phyloP scores from a whole-genome alignment of 495 filamentous ascomycete species.

The Aspergillus wentii region DNA sequence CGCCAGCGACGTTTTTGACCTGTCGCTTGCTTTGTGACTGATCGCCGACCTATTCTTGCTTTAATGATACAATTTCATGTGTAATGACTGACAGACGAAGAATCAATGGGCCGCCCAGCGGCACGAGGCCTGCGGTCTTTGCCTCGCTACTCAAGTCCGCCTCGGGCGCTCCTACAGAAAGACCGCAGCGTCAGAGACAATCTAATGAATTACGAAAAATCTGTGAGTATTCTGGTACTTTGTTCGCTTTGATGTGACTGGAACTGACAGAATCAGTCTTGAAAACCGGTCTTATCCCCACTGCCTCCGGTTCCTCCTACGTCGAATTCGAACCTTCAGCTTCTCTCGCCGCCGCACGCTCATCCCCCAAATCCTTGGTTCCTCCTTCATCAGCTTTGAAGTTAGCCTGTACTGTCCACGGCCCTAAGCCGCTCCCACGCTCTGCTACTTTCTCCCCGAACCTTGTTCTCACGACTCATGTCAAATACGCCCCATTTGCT shows the following conservation, averaged over 20 bases:
- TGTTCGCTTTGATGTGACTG: background rate
- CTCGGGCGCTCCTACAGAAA: slow-evolving; percentile 29
- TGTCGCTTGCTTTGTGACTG: no score
- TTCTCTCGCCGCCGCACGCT: slow-evolving; percentile 42
- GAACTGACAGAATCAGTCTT: slow-evolving; percentile 54
- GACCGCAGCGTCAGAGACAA: slow-evolving; percentile 48
- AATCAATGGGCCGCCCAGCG: slow-evolving; percentile 79
- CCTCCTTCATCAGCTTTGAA: slow-evolving; percentile 65
- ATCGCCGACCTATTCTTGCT: no score
- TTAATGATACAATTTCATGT: slow-evolving; percentile 13
- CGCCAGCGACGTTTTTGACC: no score
- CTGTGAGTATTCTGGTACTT: slow-evolving; percentile 52
- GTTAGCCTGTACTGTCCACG: slow-evolving; percentile 86
- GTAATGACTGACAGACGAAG: slow-evolving; percentile 82
- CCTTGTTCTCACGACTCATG: slow-evolving; percentile 81
- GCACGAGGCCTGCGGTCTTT: slow-evolving; percentile 73
- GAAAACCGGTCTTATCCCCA: slow-evolving; percentile 87
- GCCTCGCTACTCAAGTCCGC: slow-evolving; percentile 37
- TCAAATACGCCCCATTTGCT: slow-evolving; percentile 96
- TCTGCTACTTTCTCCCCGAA: slow-evolving; percentile 86
- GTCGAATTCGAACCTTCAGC: slow-evolving; percentile 71
- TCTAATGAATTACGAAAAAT: slow-evolving; percentile 72
- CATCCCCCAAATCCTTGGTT: slow-evolving; percentile 41
- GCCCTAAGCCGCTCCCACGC: slow-evolving; percentile 83
- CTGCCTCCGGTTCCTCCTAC: slow-evolving; percentile 91